Conservation (phyloP, 306 rosid genomes). For the Cicer cuneatum region DNA sequence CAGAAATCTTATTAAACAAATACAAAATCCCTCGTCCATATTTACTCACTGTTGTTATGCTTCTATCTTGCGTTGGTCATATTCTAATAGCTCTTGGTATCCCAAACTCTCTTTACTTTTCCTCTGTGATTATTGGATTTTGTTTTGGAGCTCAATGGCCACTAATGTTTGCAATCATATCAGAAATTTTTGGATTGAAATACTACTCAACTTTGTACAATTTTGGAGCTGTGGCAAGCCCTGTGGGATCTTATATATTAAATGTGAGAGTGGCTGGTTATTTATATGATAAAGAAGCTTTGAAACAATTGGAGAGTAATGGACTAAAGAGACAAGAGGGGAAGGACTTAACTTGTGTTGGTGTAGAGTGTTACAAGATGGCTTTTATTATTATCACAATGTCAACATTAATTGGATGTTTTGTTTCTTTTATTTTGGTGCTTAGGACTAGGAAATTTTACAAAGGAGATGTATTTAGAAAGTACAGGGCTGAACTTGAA, state of each 20-base stretch:
- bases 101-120: too few species aligned
- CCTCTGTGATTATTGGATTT: too few species aligned
- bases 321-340: constrained; percentile 49
- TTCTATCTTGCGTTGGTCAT: too few species aligned
- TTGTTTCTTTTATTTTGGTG: constrained; percentile 60
- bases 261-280: constrained; percentile 67
- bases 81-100: too few species aligned
- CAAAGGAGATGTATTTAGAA: constrained; percentile 57
- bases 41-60: too few species aligned
- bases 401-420: constrained; percentile 52
- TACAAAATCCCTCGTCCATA: too few species aligned
- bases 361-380: constrained; percentile 59
- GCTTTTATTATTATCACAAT: constrained; percentile 63
- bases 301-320: constrained; percentile 52
- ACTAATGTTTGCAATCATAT: too few species aligned
- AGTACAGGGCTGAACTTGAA: constrained; percentile 53
- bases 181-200: too few species aligned
- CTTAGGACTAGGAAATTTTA: constrained; percentile 68
- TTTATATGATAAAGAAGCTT: constrained; percentile 67
- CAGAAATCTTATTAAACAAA: too few species aligned
- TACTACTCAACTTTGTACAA: too few species aligned
- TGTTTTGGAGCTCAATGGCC: too few species aligned
- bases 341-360: constrained; percentile 57
- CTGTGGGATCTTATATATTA: constrained; percentile 66
- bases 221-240: constrained; percentile 63